Conservation (phyloP, 2,329 filamentous ascomycete genomes). For the Neofusicoccum kwambonambiense region DNA sequence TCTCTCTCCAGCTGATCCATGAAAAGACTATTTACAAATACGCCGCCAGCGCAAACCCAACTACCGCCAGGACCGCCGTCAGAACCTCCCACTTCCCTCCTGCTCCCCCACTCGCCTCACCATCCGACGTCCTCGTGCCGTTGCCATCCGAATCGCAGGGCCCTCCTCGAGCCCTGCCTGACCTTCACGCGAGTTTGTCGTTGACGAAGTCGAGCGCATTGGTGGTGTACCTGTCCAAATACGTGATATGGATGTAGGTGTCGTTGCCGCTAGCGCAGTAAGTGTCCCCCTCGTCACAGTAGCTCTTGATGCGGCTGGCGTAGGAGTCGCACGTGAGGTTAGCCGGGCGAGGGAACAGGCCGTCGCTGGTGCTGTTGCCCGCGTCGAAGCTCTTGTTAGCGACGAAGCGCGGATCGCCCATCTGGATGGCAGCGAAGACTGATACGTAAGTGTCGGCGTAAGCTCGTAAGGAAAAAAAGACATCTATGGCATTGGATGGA, state of each 20-base stretch:
- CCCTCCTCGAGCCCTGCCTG: neutral
- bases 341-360: neutral
- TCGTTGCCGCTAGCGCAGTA: conserved; percentile 2
- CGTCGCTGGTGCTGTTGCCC: neutral
- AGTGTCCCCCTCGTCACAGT: conserved; percentile 4
- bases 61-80: neutral
- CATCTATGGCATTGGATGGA: no score
- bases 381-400: neutral
- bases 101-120: neutral
- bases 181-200: neutral
- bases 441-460: neutral
- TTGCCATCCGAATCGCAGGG: neutral
- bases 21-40: neutral
- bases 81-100: neutral
- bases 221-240: neutral
- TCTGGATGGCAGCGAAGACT: neutral
- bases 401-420: conserved; percentile 10
- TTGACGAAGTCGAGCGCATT: conserved; percentile 7
- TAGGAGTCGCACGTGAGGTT: conserved; percentile 9
- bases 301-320: neutral
- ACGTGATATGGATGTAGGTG: neutral
- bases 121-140: neutral
- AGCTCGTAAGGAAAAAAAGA: no score
- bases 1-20: neutral
- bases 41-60: neutral